A percentile compares a stretch with the other conserved stretches of the same genome.
Conservation (phyloP, 2,329 filamentous ascomycete genomes). For the Aspergillus intermedius region DNA sequence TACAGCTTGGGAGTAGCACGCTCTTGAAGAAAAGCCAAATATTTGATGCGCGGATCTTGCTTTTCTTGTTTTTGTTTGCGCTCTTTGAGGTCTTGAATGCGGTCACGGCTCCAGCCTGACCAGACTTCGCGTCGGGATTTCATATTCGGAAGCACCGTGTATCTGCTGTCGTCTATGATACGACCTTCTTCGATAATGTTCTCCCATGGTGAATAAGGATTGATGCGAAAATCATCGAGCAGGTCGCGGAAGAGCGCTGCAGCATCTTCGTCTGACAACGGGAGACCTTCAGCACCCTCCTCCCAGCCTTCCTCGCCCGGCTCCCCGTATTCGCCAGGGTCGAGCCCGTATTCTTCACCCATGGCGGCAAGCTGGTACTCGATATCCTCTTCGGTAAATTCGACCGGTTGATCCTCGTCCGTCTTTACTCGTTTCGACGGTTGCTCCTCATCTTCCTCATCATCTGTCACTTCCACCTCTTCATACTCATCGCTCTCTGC, state of each 20-base stretch:
- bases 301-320: constrained; percentile 53
- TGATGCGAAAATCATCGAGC: constrained; percentile 73
- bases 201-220: constrained; percentile 87
- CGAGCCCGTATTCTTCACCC: constrained; percentile 75
- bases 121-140: constrained; percentile 75
- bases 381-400: constrained; percentile 92
- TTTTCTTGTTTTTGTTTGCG: constrained; percentile 69
- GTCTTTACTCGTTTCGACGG: constrained; percentile 47
- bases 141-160: constrained; percentile 76
- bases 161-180: constrained; percentile 78
- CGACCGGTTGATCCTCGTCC: constrained; percentile 54
- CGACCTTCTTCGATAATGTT: constrained; percentile 75
- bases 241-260: constrained; percentile 75
- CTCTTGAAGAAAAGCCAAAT: constrained; percentile 71
- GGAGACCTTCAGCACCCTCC: constrained; percentile 64
- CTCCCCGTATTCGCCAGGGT: constrained; percentile 69
- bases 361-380: constrained; percentile 85
- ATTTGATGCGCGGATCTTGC: constrained; percentile 74
- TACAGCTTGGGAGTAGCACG: constrained; percentile 87
- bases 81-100: constrained; percentile 66
- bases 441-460: constrained; percentile 49
- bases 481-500: constrained; percentile 67
- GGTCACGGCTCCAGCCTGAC: constrained; percentile 73
- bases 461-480: constrained; percentile 66
- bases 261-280: constrained; percentile 69